Conservation (phyloP, 73 alveolate genomes). For the Uronychia setigera region DNA sequence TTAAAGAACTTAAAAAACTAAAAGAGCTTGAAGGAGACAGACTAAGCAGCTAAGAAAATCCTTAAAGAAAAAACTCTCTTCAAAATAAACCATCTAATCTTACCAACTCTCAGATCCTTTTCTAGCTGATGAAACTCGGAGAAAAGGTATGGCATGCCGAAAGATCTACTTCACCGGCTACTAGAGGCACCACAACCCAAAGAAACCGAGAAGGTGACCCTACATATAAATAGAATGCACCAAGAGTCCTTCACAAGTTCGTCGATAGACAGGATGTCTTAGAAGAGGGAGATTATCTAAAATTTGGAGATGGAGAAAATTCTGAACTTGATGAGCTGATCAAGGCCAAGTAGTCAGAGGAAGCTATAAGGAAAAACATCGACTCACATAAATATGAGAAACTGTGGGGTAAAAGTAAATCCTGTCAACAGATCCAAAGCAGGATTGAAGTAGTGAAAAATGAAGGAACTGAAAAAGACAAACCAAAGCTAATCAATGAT, state of each 20-base stretch:
- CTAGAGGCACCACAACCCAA: not conserved
- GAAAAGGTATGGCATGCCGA: not conserved
- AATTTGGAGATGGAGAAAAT: too few species aligned
- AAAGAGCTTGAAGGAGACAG: too few species aligned
- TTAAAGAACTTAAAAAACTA: not conserved
- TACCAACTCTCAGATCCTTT: not conserved
- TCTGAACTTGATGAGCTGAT: not conserved
- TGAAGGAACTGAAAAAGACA: not conserved
- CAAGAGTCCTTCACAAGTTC: not conserved
- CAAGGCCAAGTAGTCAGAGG: not conserved
- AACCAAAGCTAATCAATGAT: not conserved
- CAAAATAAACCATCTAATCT: not conserved
- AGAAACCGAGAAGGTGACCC: not conserved
- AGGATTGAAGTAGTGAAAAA: not conserved
- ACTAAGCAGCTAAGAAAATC: too few species aligned
- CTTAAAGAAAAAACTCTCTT: too few species aligned
- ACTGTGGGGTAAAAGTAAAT: not conserved
- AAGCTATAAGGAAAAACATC: not conserved
- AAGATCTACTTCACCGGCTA: not conserved
- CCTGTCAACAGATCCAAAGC: not conserved
- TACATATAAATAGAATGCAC: not conserved
- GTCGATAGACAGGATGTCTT: not conserved
- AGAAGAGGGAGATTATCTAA: not conserved
- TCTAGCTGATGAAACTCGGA: not conserved
- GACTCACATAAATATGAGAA: not conserved